A percentile compares a stretch with the other conserved stretches of the same genome.
Evolutionary conservation across 176 grass and related monocot species (phyloP).

Genomic region (Raddia guianensis): DNA sequence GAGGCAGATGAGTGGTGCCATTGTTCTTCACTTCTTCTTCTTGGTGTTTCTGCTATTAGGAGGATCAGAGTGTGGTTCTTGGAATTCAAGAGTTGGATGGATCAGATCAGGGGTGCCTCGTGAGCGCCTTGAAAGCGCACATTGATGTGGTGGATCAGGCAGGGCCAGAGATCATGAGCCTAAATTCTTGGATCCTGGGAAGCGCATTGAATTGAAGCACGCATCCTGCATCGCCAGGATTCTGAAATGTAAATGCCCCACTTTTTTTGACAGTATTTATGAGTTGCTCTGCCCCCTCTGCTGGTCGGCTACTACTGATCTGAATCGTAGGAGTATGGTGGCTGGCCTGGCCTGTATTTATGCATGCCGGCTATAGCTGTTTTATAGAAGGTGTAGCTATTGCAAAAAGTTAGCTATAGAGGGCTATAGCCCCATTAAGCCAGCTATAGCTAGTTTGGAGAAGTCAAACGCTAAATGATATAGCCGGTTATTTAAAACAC

Average conservation of each 20-base stretch:
- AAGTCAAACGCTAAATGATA: too few relatives aligned
- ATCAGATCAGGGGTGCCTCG: constrained; percentile 39
- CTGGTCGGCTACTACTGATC: neutral
- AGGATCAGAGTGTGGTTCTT: constrained; percentile 13
- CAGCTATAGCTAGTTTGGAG: too few relatives aligned
- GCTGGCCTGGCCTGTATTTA: constrained; percentile 16
- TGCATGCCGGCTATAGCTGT: neutral
- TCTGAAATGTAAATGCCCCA: constrained; percentile 43
- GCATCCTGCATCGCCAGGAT: constrained; percentile 36
- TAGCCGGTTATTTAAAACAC: too few relatives aligned
- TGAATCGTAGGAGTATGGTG: neutral
- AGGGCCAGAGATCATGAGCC: neutral
- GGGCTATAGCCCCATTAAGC: too few relatives aligned
- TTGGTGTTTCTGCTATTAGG: constrained; percentile 6
- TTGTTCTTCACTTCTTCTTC: constrained; percentile 28
- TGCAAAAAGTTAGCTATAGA: too few relatives aligned
- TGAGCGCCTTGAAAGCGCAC: constrained; percentile 45
- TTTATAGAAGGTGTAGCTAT: too few relatives aligned
- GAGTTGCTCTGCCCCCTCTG: neutral
- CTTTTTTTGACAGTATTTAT: constrained; percentile 35
- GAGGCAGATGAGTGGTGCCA: constrained; percentile 24
- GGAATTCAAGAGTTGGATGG: constrained; percentile 18
- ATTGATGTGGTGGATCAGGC: constrained; percentile 37
- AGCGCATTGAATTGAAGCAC: constrained; percentile 48
- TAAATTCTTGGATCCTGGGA: constrained; percentile 45